Evolutionary conservation across 2,329 filamentous ascomycete genomes (phyloP), one percentile per base, ranked within the genome.

Genomic region (Ophiognomonia clavigignenti-juglandacearum): DNA sequence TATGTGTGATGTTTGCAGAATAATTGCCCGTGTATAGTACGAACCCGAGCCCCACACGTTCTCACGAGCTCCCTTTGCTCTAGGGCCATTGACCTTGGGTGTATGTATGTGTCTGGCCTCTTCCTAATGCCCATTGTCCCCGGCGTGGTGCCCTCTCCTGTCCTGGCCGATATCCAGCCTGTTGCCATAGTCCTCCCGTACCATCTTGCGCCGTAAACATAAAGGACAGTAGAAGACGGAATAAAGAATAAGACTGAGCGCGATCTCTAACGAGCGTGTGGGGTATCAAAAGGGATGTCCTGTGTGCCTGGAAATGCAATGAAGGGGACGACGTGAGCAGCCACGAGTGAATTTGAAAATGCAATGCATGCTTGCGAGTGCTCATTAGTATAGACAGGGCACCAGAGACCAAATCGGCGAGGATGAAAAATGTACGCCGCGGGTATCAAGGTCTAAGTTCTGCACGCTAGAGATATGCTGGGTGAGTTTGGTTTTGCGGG

Each of bases 191-290:
- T n/a, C n/a, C n/a, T n/a, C n/a, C n/a, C n/a, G n/a, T n/a, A n/a
- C n/a, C n/a, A n/a, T n/a, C n/a, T n/a, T n/a, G n/a, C 20, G 31
- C 14, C 32, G 6, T 6, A 43, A 23, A n/a, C 8, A 26, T 10
- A 14, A 34, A 11, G 13, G 18, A 26, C 11, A 4, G 11, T 32
- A 31, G 18, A 11, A 36, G 23, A 10, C 20, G 16, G n/a, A 29
- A 27, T 6, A 24, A 16, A 24, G 13, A 26, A 35, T 13, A 31
- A 27, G 43, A 31, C 26, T 27, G 41, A 26, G 29, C 31, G 36
- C 39, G 46, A 37, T 45, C 39, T 49, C 41, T 43, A 52, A 42
- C 36, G 50, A 52, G 39, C 43, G 50, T 52, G 46, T n/a, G 36
- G 47, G 45, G 42, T 45, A 48, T 43, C 41, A 39, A 49, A 24